phyloP scores from a whole-genome alignment of 2,329 filamentous ascomycete species.

The Microcera coccophila region DNA sequence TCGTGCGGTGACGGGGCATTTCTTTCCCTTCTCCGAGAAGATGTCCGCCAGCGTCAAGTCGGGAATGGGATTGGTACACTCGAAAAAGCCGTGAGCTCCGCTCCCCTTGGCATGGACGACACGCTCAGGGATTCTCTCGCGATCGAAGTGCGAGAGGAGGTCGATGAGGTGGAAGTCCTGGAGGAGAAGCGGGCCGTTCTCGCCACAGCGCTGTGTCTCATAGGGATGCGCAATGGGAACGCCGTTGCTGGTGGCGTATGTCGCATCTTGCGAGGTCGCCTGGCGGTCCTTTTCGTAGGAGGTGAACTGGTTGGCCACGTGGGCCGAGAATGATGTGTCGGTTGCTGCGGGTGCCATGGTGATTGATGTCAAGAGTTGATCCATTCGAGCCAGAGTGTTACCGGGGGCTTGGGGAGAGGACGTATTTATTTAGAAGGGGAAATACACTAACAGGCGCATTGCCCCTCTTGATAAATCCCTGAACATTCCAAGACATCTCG shows the following conservation, averaged over 20 bases:
- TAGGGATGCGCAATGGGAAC: conserved; percentile 56
- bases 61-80: conserved; percentile 44
- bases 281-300: conserved; percentile 40
- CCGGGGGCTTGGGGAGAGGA: background rate
- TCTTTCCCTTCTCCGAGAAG: conserved; percentile 62
- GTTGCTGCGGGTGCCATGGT: conserved; percentile 24
- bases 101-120: conserved; percentile 58
- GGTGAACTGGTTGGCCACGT: conserved; percentile 34
- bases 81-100: conserved; percentile 54
- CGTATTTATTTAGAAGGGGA: too few species aligned
- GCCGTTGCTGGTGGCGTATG: conserved; percentile 56
- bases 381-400: background rate
- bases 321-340: conserved; percentile 36
- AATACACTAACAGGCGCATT: too few species aligned
- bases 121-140: conserved; percentile 59
- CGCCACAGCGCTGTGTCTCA: conserved; percentile 52
- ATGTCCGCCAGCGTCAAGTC: conserved; percentile 52
- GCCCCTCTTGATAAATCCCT: too few species aligned
- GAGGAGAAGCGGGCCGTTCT: conserved; percentile 55
- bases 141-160: conserved; percentile 56
- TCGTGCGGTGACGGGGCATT: conserved; percentile 61
- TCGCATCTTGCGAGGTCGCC: conserved; percentile 34
- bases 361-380: background rate
- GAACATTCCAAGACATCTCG: background rate
- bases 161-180: conserved; percentile 61